Percentiles rank a stretch among this genome's conserved stretches.
Evolutionary conservation across 2,329 filamentous ascomycete genomes (phyloP).

Genomic region (Colletotrichum scovillei): DNA sequence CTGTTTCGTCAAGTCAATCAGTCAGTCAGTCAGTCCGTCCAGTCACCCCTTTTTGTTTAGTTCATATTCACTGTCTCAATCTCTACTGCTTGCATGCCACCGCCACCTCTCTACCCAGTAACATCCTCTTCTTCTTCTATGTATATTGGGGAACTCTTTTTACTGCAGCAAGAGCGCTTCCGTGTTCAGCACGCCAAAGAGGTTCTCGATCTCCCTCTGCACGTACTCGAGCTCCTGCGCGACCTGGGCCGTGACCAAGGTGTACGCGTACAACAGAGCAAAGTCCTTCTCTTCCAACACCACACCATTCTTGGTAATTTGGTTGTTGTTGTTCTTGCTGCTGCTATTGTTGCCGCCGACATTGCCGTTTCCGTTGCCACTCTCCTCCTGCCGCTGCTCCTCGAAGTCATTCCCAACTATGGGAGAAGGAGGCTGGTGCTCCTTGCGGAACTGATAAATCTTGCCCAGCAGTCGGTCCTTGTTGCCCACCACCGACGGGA

Average conservation of each 20-base stretch:
- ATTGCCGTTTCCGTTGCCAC: slow-evolving; percentile 32
- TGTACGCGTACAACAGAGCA: slow-evolving; percentile 92
- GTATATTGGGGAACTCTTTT: too few relatives aligned
- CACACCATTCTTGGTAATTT: slow-evolving; percentile 43
- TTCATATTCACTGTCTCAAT: neutral
- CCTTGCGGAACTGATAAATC: slow-evolving; percentile 87
- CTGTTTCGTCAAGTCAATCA: neutral
- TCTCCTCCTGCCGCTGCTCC: slow-evolving; percentile 38
- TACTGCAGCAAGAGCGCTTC: slow-evolving; percentile 69
- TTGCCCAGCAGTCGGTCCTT: slow-evolving; percentile 87
- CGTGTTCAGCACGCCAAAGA: slow-evolving; percentile 73
- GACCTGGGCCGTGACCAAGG: slow-evolving; percentile 74
- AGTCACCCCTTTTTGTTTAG: neutral
- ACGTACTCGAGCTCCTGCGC: slow-evolving; percentile 72
- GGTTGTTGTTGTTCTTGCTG: slow-evolving; percentile 22
- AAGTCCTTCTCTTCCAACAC: slow-evolving; percentile 82
- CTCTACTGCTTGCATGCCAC: neutral
- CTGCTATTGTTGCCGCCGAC: neutral
- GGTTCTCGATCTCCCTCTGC: slow-evolving; percentile 68
- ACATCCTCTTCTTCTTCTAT: neutral
- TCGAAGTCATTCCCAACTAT: slow-evolving; percentile 54
- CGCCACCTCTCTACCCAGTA: neutral
- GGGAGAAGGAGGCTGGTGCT: slow-evolving; percentile 59
- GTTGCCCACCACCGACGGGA: slow-evolving; percentile 84
- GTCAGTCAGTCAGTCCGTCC: neutral